phyloP scores from a whole-genome alignment of 805 yeast species.

The Cyberlindnera euphorbiae region DNA sequence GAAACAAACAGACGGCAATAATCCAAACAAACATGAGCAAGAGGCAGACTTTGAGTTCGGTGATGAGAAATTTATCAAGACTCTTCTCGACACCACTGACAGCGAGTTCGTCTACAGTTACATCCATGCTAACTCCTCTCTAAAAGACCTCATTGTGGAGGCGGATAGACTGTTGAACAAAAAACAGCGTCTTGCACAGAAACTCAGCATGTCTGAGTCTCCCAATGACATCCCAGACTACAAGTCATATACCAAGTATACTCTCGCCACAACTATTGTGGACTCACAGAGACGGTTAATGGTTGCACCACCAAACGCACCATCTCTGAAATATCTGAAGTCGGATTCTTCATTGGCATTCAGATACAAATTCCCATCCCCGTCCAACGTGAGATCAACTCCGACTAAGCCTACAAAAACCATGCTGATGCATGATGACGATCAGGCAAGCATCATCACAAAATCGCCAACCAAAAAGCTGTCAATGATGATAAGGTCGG shows the following conservation, averaged over 20 bases:
- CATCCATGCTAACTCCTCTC: constrained; percentile 18
- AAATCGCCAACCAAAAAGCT: constrained; percentile 22
- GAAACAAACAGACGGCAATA: constrained; percentile 27
- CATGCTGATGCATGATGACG: constrained; percentile 2
- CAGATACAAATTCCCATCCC: constrained; percentile 11
- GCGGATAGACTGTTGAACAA: constrained; percentile 19
- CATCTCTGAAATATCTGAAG: constrained; percentile 14
- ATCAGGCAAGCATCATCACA: constrained; percentile 2
- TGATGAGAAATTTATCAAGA: constrained; percentile 53
- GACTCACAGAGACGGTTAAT: constrained; percentile 14
- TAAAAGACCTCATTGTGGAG: constrained; percentile 23
- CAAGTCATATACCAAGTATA: constrained; percentile 1
- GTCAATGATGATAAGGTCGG: constrained; percentile 24
- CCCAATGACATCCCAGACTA: constrained; percentile 11
- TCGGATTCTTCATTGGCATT: constrained; percentile 13
- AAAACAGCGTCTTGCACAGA: constrained; percentile 19
- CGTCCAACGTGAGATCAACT: too few species aligned
- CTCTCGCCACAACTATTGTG: constrained; percentile 13
- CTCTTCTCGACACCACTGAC: constrained; percentile 29
- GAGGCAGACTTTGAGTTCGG: constrained; percentile 45
- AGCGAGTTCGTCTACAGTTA: constrained; percentile 21
- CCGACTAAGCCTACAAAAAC: not conserved
- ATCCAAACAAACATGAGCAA: constrained; percentile 2
- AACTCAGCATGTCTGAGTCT: constrained; percentile 21
- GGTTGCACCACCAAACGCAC: constrained; percentile 4